Conservation (phyloP, 2,329 filamentous ascomycete genomes). For the Hirsutella minnesotensis region DNA sequence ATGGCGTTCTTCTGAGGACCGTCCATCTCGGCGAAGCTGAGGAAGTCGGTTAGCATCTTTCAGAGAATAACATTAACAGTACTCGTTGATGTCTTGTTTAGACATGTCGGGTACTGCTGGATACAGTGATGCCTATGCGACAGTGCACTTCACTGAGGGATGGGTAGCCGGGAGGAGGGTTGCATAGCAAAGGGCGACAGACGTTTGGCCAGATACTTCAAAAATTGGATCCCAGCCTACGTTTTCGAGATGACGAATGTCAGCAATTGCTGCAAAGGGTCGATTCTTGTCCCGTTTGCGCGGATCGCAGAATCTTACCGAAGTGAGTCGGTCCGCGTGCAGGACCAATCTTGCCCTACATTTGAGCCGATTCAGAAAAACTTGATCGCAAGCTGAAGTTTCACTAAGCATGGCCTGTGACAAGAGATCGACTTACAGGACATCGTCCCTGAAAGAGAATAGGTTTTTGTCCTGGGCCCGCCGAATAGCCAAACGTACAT, state of each 20-base stretch:
- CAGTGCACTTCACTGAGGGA: no score
- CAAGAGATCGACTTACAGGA: slow-evolving; percentile 44
- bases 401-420: no score
- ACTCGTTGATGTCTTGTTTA: no score
- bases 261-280: not conserved
- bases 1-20: slow-evolving; percentile 80
- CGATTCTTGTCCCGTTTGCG: not conserved
- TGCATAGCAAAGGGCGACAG: slow-evolving; percentile 14
- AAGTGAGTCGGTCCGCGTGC: slow-evolving; percentile 72
- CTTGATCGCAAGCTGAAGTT: not conserved
- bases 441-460: slow-evolving; percentile 88
- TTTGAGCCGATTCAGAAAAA: not conserved
- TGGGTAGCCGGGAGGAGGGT: not conserved
- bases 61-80: no score
- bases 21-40: slow-evolving; percentile 85
- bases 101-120: no score
- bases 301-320: slow-evolving; percentile 42
- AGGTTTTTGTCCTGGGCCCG: slow-evolving; percentile 72
- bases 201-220: slow-evolving; percentile 82
- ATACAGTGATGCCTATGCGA: no score
- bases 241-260: not conserved
- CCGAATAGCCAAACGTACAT: slow-evolving; percentile 88
- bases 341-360: slow-evolving; percentile 64
- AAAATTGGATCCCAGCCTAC: slow-evolving; percentile 94
- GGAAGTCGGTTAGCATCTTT: no score